Conservation (phyloP, 2,329 filamentous ascomycete species). For the Metarhizium album region DNA sequence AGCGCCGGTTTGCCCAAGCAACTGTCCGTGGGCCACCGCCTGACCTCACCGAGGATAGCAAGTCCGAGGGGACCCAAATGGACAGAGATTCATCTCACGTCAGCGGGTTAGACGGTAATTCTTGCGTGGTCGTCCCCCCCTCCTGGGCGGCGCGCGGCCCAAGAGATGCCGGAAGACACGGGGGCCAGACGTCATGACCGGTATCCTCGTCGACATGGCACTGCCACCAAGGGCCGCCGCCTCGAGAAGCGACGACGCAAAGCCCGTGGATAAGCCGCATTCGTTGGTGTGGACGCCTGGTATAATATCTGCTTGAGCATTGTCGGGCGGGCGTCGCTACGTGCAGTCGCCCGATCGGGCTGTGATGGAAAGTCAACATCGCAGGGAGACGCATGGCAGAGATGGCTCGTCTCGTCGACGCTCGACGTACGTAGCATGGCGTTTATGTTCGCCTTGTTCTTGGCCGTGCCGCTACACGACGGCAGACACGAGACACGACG, state of each 20-base stretch:
- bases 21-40: conserved; percentile 27
- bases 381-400: no score
- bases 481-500: no score
- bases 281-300: conserved; percentile 9
- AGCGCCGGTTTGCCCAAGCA: conserved; percentile 22
- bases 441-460: no score
- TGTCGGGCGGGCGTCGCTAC: conserved; percentile 26
- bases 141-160: conserved; percentile 21
- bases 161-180: conserved; percentile 32
- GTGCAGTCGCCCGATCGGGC: conserved; percentile 22
- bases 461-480: no score
- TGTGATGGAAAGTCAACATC: no score
- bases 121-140: no score
- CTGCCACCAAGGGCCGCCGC: conserved; percentile 16
- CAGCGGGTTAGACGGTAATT: conserved; percentile 23
- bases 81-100: conserved; percentile 21
- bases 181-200: conserved; percentile 28
- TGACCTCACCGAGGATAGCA: conserved; percentile 23
- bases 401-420: no score
- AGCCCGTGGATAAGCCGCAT: conserved; percentile 33
- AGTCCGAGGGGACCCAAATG: conserved; percentile 16
- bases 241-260: conserved; percentile 30
- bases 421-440: no score
- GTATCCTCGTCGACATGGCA: no score
- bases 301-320: conserved; percentile 8